phyloP scores from a whole-genome alignment of 169 alveolate species.

The Cryptosporidium baileyi region DNA sequence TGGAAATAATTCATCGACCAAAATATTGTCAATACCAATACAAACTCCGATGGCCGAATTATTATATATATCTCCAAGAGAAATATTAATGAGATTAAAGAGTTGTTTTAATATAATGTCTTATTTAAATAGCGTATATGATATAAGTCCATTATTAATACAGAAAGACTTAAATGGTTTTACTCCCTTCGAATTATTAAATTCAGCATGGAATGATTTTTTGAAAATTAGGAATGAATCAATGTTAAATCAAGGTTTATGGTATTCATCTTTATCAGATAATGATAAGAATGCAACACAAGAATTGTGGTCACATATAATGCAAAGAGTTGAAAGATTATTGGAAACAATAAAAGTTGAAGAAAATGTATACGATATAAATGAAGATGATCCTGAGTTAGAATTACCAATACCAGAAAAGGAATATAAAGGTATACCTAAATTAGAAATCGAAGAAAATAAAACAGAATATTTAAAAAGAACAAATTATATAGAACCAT shows the following conservation, averaged over 20 bases:
- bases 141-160: slow-evolving; percentile 16
- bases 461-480: slow-evolving; percentile 8
- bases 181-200: slow-evolving; percentile 43
- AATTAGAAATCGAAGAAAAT: neutral
- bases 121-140: slow-evolving; percentile 23
- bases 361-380: slow-evolving; percentile 18
- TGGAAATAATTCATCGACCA: slow-evolving; percentile 55
- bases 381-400: slow-evolving; percentile 43
- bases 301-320: slow-evolving; percentile 59
- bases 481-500: slow-evolving; percentile 4
- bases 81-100: slow-evolving; percentile 45
- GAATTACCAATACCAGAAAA: slow-evolving; percentile 34
- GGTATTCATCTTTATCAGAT: slow-evolving; percentile 69
- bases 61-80: slow-evolving; percentile 64
- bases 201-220: slow-evolving; percentile 54
- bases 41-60: slow-evolving; percentile 60
- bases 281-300: slow-evolving; percentile 49
- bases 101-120: slow-evolving; percentile 39
- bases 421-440: slow-evolving; percentile 21
- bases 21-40: slow-evolving; percentile 50
- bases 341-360: slow-evolving; percentile 1
- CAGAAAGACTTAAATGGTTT: slow-evolving; percentile 49
- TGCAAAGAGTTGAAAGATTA: slow-evolving; percentile 66
- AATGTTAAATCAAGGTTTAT: slow-evolving; percentile 44
- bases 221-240: slow-evolving; percentile 53